Evolutionary conservation across 768 basidiomycete species (phyloP), one percentile per base, ranked within the genome.

Genomic region (Trametes coccinea): DNA sequence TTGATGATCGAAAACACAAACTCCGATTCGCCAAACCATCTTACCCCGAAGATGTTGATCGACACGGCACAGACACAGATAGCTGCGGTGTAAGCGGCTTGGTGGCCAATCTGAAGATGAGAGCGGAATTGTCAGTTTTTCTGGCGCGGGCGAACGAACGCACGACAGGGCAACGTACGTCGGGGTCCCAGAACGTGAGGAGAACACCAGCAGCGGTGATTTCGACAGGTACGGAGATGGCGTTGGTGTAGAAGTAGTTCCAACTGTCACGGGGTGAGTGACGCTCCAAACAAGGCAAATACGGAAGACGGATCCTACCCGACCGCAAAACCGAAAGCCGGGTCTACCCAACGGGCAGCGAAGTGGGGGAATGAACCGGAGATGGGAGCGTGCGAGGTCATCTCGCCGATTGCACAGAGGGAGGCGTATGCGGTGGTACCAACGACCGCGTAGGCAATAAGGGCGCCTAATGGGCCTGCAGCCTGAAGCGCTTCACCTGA

Each of bases 311-410:
- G 52, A 47, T 63, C 70, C 46, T 41, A 71, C 65, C 67, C 70
- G 50, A 74, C 65, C 6, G 74, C 74, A 46, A 75, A 75, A 52
- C 75, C 75, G 57, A 75, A 70, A 5, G 75, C 68, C 39, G 74
- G 74, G 53, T 76, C 74, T 27, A 73, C 74, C 74, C 74, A 76
- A 9, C 75, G 74, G 30, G 74, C 69, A 31, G 73, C 85, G 71
- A 81, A 90, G 73, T 89, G 87, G 17, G 88, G 87, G 70, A 90
- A 91, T 0, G 88, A 86, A 16, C 90, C 90, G 3, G 89, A 88
- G 50, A 91, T 84, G 2, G 90, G 90, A 1, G 88, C 89, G 74
- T 84, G 83, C 3, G 87, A 84, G n/a, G 89, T 88, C 89, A 92
- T 88, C 74, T 92, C 90, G 37, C 85, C 89, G 13, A 90, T 71